Evolutionary conservation across 768 basidiomycete genomes (phyloP), one percentile per base, ranked within the genome.

Genomic region (Symmetrospora coprosmae): DNA sequence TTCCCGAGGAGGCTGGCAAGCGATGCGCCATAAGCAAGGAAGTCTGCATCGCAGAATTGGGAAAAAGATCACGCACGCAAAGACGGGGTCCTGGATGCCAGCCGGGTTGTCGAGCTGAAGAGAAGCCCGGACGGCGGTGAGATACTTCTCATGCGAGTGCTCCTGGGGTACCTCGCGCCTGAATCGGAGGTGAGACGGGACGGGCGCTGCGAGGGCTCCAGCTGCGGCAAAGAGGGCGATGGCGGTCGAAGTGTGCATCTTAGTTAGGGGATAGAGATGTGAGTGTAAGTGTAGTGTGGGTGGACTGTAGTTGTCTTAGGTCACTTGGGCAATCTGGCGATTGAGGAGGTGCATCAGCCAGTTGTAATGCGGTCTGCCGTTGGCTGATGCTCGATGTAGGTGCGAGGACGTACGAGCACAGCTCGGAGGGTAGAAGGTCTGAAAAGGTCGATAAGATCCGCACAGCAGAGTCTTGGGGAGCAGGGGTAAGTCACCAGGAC

Each of bases 1-100:
- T 81, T 77, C 14, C 81, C 82, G 25, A 84, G 74, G 25, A 83
- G n/a, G n/a, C n/a, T n/a, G n/a, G n/a, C n/a, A n/a, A n/a, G n/a
- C n/a, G n/a, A n/a, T n/a, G n/a, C n/a, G 78, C n/a, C n/a, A n/a
- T n/a, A n/a, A n/a, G n/a, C n/a, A n/a, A n/a, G n/a, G n/a, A n/a
- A n/a, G n/a, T n/a, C n/a, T n/a, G n/a, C n/a, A n/a, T n/a, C n/a
- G n/a, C n/a, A n/a, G n/a, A n/a, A n/a, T n/a, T n/a, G n/a, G n/a
- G n/a, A n/a, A n/a, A n/a, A n/a, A n/a, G n/a, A n/a, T n/a, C n/a
- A n/a, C n/a, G n/a, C n/a, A n/a, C 59, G 75, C 80, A 63, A 82
- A 70, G 21, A 70, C 68, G 23, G 81, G 75, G 65, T 84, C 82
- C n/a, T 69, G 66, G 65, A 83, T 82, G 17, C 71, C 70, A 56